Evolutionary conservation across 2,329 filamentous ascomycete species (phyloP).

Genomic region (Bipolaris gigantea): DNA sequence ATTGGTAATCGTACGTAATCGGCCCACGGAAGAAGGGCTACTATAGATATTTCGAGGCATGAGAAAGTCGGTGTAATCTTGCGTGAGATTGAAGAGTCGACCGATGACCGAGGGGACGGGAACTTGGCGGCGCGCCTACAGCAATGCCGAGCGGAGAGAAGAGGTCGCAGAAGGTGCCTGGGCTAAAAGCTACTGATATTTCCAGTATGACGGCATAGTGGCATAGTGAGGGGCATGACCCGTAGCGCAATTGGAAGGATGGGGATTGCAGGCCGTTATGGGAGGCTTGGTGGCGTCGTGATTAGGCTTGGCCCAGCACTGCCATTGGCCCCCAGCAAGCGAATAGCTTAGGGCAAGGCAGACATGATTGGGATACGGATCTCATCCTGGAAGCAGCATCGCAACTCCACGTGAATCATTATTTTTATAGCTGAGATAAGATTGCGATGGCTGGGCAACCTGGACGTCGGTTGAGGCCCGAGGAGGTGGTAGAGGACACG

Average conservation of each 20-base stretch:
- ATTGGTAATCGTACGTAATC: neutral
- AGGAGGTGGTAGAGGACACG: neutral
- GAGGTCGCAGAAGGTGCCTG: neutral
- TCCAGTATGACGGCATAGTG: neutral
- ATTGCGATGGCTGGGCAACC: neutral
- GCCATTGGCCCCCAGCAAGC: conserved; percentile 10
- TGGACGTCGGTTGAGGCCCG: neutral
- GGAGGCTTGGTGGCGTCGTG: conserved; percentile 6
- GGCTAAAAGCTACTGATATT: neutral
- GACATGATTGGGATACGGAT: conserved; percentile 13
- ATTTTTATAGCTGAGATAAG: conserved; percentile 14
- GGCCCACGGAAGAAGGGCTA: neutral
- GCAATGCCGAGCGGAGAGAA: neutral
- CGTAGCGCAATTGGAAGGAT: conserved; percentile 4
- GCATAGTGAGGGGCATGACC: neutral
- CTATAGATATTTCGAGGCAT: neutral
- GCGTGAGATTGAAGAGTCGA: conserved; percentile 2
- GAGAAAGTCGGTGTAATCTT: conserved; percentile 1
- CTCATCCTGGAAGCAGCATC: neutral
- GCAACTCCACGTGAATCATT: neutral
- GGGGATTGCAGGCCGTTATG: neutral
- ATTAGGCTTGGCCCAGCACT: conserved; percentile 5
- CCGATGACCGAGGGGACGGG: neutral
- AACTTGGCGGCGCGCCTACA: neutral
- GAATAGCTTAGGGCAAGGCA: conserved; percentile 14